Conservation (phyloP, 1,139 yeast genomes). For the Yamadazyma siamensis region DNA sequence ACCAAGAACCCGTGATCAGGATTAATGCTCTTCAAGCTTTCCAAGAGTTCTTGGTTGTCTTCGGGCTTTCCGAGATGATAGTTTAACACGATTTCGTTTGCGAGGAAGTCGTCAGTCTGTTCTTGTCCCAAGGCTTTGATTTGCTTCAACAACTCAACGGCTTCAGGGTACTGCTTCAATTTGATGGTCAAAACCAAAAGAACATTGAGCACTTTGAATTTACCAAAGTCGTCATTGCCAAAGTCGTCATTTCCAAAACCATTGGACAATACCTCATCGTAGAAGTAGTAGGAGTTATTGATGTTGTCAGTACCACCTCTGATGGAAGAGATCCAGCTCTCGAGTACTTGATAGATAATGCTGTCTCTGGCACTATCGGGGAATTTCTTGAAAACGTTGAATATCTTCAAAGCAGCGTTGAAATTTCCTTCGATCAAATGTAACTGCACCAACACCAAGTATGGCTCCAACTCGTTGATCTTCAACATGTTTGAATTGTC, state of each 20-base stretch:
- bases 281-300: conserved; percentile 65
- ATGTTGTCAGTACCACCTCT: conserved; percentile 56
- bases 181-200: conserved; percentile 43
- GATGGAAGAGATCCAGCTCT: conserved; percentile 58
- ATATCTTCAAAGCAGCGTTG: conserved; percentile 33
- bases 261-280: conserved; percentile 62
- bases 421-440: conserved; percentile 39
- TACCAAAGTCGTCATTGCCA: conserved; percentile 39
- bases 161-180: conserved; percentile 45
- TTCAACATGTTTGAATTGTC: conserved; percentile 16
- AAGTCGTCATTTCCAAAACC: conserved; percentile 40
- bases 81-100: conserved; percentile 55
- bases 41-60: conserved; percentile 36
- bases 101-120: conserved; percentile 45
- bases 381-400: conserved; percentile 37
- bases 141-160: conserved; percentile 46
- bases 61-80: conserved; percentile 47
- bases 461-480: conserved; percentile 41
- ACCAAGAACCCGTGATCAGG: conserved; percentile 49
- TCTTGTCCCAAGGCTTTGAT: conserved; percentile 26
- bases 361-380: conserved; percentile 55
- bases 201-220: conserved; percentile 32
- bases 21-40: conserved; percentile 37
- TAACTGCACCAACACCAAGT: conserved; percentile 42
- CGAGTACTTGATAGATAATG: conserved; percentile 64